Evolutionary conservation across 2,329 filamentous ascomycete genomes (phyloP).

Genomic region (Diatrype stigma): DNA sequence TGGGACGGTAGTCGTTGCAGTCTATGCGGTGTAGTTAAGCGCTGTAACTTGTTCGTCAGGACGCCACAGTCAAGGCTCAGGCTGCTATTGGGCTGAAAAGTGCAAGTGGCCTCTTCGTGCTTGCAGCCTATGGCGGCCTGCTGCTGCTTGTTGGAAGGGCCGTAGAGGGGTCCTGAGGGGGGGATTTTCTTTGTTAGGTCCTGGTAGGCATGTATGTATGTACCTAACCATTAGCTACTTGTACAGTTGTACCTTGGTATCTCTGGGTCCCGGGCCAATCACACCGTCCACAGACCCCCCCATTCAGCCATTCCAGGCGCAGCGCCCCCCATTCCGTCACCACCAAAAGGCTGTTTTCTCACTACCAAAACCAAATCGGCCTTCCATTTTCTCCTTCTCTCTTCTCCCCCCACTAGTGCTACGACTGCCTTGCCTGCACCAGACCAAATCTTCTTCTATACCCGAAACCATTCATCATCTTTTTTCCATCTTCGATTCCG

Average conservation of each 20-base stretch:
- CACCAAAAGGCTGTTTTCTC: neutral
- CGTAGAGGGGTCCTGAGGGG: too few relatives aligned
- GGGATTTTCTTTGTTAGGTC: too few relatives aligned
- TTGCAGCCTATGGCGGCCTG: neutral
- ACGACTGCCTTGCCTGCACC: neutral
- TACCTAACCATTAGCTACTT: neutral
- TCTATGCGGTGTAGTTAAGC: neutral
- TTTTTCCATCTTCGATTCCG: neutral
- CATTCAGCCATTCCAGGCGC: neutral
- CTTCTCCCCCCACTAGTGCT: neutral
- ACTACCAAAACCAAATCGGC: neutral
- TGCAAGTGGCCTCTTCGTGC: neutral
- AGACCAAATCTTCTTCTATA: neutral
- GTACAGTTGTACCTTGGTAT: too few relatives aligned
- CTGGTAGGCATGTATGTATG: too few relatives aligned
- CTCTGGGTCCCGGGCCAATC: neutral
- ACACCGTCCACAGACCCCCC: neutral
- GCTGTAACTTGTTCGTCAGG: neutral
- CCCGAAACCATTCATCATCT: neutral
- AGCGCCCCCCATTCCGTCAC: neutral
- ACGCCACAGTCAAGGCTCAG: neutral
- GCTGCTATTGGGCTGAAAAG: neutral
- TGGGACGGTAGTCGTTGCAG: neutral
- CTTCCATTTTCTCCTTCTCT: neutral
- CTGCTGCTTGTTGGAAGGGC: too few relatives aligned